A percentile compares a stretch with the other conserved stretches of the same genome.
Conservation (phyloP, 805 yeast genomes). For the Wickerhamiella bombiphila region DNA sequence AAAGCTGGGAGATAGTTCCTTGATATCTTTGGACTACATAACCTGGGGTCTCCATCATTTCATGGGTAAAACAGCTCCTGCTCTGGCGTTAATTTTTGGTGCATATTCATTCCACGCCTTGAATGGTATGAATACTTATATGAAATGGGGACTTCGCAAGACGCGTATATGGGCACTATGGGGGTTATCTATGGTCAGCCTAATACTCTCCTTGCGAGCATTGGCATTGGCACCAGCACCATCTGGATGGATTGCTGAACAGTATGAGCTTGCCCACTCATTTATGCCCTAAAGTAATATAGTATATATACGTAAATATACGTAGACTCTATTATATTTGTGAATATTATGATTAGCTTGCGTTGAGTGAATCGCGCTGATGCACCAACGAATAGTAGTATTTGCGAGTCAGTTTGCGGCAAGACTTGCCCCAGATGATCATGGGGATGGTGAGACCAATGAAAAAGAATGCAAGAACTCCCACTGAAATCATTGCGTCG, state of each 20-base stretch:
- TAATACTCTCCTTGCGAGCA: slow-evolving; percentile 3
- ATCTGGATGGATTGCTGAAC: slow-evolving; percentile 13
- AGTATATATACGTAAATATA: too few relatives aligned
- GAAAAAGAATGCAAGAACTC: slow-evolving; percentile 32
- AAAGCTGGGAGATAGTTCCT: slow-evolving; percentile 51
- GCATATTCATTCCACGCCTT: slow-evolving; percentile 9
- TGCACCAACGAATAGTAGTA: slow-evolving; percentile 18
- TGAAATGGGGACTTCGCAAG: slow-evolving; percentile 1
- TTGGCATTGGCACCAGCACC: slow-evolving; percentile 5
- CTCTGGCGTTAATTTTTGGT: slow-evolving; percentile 4
- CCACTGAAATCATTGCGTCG: slow-evolving; percentile 40
- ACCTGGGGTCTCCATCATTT: slow-evolving; percentile 16
- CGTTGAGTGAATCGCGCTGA: slow-evolving; percentile 13
- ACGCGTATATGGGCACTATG: neutral
- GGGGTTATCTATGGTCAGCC: neutral
- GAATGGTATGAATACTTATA: slow-evolving; percentile 7
- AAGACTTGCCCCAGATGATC: slow-evolving; percentile 27
- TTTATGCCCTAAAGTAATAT: too few relatives aligned
- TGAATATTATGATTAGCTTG: too few relatives aligned
- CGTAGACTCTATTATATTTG: too few relatives aligned
- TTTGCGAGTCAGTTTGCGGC: slow-evolving; percentile 15
- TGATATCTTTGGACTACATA: slow-evolving; percentile 39
- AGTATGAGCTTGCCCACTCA: slow-evolving; percentile 9
- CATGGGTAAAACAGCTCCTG: neutral
- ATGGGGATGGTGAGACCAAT: slow-evolving; percentile 31